phyloP scores from a whole-genome alignment of 345 rosid species.

The Leavenworthia alabamica region DNA sequence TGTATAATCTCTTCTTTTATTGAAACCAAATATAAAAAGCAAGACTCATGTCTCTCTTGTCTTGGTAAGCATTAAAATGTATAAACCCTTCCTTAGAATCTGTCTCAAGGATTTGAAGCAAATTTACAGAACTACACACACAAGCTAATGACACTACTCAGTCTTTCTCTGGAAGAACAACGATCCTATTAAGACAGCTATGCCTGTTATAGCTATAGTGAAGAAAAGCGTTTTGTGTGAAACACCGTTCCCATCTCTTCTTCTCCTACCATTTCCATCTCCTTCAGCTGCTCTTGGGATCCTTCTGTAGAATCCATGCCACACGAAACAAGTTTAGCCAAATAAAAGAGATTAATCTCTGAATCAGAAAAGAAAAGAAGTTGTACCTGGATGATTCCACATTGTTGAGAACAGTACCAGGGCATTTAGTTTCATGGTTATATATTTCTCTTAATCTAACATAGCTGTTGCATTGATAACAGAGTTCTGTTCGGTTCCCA shows the following conservation, averaged over 20 bases:
- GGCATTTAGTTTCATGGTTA: conserved; percentile 66
- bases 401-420: conserved; percentile 48
- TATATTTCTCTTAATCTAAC: conserved; percentile 76
- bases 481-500: conserved; percentile 93
- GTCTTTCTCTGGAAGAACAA: conserved; percentile 61
- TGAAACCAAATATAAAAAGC: conserved; percentile 5
- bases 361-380: background rate
- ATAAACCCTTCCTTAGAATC: background rate
- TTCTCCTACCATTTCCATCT: conserved; percentile 45
- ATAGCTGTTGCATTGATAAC: conserved; percentile 73
- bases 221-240: conserved; percentile 60
- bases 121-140: conserved; percentile 34
- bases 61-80: conserved; percentile 23
- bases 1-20: conserved; percentile 11
- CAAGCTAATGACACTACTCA: conserved; percentile 21
- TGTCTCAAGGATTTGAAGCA: conserved; percentile 14
- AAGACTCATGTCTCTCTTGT: conserved; percentile 24
- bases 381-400: conserved; percentile 82
- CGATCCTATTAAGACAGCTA: conserved; percentile 84
- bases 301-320: conserved; percentile 35
- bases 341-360: background rate
- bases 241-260: conserved; percentile 52
- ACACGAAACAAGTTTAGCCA: background rate
- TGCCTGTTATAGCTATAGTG: conserved; percentile 86
- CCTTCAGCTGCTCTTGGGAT: conserved; percentile 55